These are phyloP conservation scores for Starmerella lactis-condensi DNA, from an alignment of 805 yeast genomes.

Conservation along the genomic window DNA sequence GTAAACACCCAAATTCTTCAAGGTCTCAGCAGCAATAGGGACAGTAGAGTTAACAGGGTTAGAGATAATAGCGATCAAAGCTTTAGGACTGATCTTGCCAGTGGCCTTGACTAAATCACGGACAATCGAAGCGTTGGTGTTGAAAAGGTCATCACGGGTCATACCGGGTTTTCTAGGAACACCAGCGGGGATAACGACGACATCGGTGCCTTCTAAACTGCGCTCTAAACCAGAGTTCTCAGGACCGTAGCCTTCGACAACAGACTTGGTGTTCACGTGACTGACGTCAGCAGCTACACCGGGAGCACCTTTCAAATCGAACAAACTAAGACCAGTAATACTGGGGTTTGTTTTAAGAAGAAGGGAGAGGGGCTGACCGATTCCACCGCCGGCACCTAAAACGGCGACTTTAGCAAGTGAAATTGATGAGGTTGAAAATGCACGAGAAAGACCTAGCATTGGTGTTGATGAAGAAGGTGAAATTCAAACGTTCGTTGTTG, in stretches of 20 bases:
- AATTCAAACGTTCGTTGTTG: too few species aligned
- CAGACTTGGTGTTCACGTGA: slow-evolving; percentile 82
- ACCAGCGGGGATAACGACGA: slow-evolving; percentile 90
- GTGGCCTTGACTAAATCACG: slow-evolving; percentile 76
- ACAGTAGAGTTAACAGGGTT: slow-evolving; percentile 97
- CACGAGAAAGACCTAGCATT: slow-evolving; percentile 11
- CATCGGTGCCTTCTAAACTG: slow-evolving; percentile 53
- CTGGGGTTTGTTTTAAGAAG: slow-evolving; percentile 73
- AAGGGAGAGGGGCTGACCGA: slow-evolving; percentile 76
- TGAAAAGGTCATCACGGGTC: slow-evolving; percentile 94
- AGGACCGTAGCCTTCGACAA: slow-evolving; percentile 74
- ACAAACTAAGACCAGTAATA: slow-evolving; percentile 69
- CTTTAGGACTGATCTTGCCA: slow-evolving; percentile 70
- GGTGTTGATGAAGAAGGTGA: not conserved
- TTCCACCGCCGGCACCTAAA: slow-evolving; percentile 92
- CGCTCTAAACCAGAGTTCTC: slow-evolving; percentile 51
- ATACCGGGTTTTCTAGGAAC: slow-evolving; percentile 98
- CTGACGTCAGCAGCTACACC: slow-evolving; percentile 96
- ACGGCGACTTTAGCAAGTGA: slow-evolving; percentile 50
- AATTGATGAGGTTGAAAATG: slow-evolving; percentile 18
- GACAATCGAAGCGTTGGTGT: slow-evolving; percentile 89
- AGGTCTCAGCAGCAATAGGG: slow-evolving; percentile 86
- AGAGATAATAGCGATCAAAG: slow-evolving; percentile 64
- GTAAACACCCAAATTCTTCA: slow-evolving; percentile 69
- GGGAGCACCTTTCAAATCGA: slow-evolving; percentile 80